Evolutionary conservation across 495 filamentous ascomycete genomes (phyloP).

Genomic region (Trichoderma reesei): DNA sequence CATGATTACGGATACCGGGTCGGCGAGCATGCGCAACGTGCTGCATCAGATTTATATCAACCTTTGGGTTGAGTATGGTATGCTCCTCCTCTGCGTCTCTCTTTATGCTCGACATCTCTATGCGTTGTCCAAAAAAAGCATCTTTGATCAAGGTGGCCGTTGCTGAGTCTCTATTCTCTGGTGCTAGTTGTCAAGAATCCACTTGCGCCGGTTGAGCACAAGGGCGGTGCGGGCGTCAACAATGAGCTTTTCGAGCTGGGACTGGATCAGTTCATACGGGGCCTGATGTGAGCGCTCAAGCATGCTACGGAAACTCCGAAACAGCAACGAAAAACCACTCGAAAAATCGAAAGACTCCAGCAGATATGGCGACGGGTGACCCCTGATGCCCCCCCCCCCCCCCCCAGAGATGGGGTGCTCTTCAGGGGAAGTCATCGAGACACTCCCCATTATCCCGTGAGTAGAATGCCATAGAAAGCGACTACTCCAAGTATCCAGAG

Average conservation of each 20-base stretch:
- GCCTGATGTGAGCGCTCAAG: conserved; percentile 33
- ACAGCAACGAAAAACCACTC: not conserved
- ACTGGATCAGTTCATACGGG: conserved; percentile 70
- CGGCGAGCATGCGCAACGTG: conserved; percentile 80
- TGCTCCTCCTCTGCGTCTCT: too few relatives aligned
- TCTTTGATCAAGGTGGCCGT: not conserved
- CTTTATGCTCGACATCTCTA: not conserved
- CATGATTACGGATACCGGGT: conserved; percentile 87
- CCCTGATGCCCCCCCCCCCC: too few relatives aligned
- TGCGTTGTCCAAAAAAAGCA: not conserved
- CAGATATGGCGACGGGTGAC: not conserved
- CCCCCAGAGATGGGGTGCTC: too few relatives aligned
- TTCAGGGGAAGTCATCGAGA: too few relatives aligned
- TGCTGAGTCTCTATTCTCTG: conserved; percentile 13
- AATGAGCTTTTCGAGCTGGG: conserved; percentile 93
- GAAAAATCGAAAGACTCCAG: not conserved
- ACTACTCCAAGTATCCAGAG: too few relatives aligned
- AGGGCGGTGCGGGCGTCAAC: conserved; percentile 75
- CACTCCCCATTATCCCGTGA: too few relatives aligned
- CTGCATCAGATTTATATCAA: conserved; percentile 98
- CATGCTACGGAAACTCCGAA: not conserved
- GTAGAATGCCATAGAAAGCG: too few relatives aligned
- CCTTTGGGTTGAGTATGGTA: conserved; percentile 91
- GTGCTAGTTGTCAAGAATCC: conserved; percentile 83
- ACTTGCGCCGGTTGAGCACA: conserved; percentile 80